Conservation (phyloP, 495 filamentous ascomycete genomes). For the Trichoderma asperelloides region DNA sequence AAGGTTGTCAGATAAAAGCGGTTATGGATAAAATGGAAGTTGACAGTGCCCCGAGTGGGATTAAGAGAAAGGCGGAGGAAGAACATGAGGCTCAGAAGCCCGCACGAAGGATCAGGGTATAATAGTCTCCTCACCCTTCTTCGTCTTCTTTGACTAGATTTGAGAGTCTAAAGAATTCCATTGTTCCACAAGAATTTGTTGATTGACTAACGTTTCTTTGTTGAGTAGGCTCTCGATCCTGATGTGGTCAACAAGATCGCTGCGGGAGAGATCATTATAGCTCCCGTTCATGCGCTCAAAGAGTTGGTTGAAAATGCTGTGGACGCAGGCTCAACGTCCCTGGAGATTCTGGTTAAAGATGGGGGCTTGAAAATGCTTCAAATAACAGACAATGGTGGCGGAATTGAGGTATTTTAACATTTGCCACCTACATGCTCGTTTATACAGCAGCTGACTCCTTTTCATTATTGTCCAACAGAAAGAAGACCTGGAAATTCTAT, state of each 20-base stretch:
- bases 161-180: background rate
- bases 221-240: slow-evolving; percentile 67
- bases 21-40: background rate
- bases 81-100: background rate
- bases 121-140: background rate
- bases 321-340: slow-evolving; percentile 83
- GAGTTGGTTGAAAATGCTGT: slow-evolving; percentile 97
- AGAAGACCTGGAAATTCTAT: slow-evolving; percentile 88
- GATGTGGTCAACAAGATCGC: slow-evolving; percentile 99
- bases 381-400: slow-evolving; percentile 96
- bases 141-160: background rate
- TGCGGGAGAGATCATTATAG: slow-evolving; percentile 98
- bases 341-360: slow-evolving; percentile 91
- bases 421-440: background rate
- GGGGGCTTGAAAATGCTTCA: slow-evolving; percentile 95
- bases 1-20: background rate
- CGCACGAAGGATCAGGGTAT: background rate
- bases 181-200: background rate
- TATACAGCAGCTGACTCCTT: background rate
- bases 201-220: background rate
- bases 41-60: background rate
- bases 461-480: slow-evolving; percentile 41
- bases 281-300: slow-evolving; percentile 93
- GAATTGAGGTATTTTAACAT: slow-evolving; percentile 68
- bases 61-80: background rate